Evolutionary conservation across 306 rosid species (phyloP).

Genomic region (Rosa multiflora): DNA sequence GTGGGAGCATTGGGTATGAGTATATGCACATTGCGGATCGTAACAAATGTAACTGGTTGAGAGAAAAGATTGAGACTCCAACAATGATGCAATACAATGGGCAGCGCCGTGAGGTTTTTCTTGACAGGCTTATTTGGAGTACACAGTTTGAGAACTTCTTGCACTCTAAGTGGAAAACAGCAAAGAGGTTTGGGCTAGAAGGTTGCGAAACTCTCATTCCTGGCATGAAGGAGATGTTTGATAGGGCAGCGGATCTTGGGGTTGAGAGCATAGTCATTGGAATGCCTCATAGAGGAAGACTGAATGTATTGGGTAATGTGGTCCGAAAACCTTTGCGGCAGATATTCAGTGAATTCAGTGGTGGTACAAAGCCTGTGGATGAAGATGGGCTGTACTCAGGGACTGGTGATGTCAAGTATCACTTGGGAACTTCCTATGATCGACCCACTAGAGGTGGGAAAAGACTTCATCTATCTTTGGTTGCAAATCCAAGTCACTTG

Average conservation of each 20-base stretch:
- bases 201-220: conserved; percentile 92
- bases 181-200: conserved; percentile 94
- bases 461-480: conserved; percentile 79
- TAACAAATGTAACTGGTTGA: conserved; percentile 80
- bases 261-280: conserved; percentile 98
- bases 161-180: conserved; percentile 89
- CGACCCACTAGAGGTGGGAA: conserved; percentile 85
- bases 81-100: conserved; percentile 51
- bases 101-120: conserved; percentile 80
- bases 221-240: conserved; percentile 95
- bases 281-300: conserved; percentile 84
- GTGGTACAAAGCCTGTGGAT: conserved; percentile 74
- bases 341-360: conserved; percentile 83
- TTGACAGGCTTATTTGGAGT: conserved; percentile 93
- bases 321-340: conserved; percentile 87
- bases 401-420: conserved; percentile 96
- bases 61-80: conserved; percentile 90
- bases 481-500: conserved; percentile 96
- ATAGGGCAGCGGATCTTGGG: conserved; percentile 86
- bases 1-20: conserved; percentile 91
- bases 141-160: conserved; percentile 85
- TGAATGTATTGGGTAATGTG: conserved; percentile 88
- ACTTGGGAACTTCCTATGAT: conserved; percentile 92
- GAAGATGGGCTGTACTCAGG: conserved; percentile 89
- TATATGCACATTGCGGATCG: conserved; percentile 95